A percentile compares a stretch with the other conserved stretches of the same genome.
phyloP scores from a whole-genome alignment of 1,139 yeast genomes.

The Suhomyces guaymorum region DNA sequence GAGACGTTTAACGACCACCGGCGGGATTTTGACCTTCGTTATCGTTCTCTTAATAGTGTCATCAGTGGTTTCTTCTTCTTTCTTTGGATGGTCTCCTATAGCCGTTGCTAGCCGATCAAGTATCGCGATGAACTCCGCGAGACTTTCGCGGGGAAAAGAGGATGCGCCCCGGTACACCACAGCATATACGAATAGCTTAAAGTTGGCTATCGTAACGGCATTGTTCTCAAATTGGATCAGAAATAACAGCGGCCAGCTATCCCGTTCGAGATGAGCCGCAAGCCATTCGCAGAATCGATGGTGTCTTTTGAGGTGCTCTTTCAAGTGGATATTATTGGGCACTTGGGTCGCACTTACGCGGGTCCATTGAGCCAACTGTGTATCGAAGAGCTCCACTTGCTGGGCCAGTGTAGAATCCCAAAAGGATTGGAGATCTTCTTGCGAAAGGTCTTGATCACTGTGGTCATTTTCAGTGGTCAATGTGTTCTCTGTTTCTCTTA shows the following conservation, averaged over 20 bases:
- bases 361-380: neutral
- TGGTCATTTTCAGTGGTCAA: neutral
- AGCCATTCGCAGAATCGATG: neutral
- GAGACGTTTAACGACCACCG: conserved; percentile 8
- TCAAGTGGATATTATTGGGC: neutral
- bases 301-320: neutral
- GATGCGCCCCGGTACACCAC: neutral
- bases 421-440: neutral
- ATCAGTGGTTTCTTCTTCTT: neutral
- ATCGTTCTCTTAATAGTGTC: conserved; percentile 1
- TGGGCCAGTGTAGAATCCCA: neutral
- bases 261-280: neutral
- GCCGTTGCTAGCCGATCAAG: neutral
- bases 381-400: neutral
- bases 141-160: neutral
- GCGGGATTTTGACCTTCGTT: conserved; percentile 10
- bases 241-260: neutral
- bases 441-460: neutral
- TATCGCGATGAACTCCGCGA: neutral
- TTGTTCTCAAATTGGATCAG: neutral
- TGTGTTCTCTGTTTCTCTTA: neutral
- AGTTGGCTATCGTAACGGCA: conserved; percentile 1
- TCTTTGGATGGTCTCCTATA: neutral
- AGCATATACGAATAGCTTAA: conserved; percentile 12
- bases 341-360: neutral